phyloP scores from a whole-genome alignment of 1,139 yeast genomes.

The Pichia sp. region DNA sequence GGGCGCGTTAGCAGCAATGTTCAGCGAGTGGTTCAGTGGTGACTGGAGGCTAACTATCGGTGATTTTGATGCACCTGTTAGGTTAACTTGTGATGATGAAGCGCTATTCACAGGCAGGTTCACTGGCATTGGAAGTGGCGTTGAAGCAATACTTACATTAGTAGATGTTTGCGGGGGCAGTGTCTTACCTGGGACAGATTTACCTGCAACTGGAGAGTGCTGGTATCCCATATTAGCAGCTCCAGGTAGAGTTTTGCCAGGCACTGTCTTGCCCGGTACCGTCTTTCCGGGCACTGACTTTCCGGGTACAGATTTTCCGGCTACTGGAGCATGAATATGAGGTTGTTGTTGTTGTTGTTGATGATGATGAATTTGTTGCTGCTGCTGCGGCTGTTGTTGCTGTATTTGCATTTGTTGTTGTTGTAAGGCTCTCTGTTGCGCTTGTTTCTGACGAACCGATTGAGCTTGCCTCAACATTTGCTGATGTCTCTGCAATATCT shows the following conservation, averaged over 20 bases:
- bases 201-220: constrained; percentile 4
- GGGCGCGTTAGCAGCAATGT: constrained; percentile 2
- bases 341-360: constrained; percentile 1
- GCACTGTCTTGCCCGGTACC: constrained; percentile 4
- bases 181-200: constrained; percentile 4
- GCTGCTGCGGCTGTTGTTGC: constrained; percentile 4
- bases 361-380: constrained; percentile 1
- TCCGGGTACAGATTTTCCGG: no score
- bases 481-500: constrained; percentile 26
- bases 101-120: constrained; percentile 1
- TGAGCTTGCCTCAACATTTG: constrained; percentile 25
- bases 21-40: constrained; percentile 1
- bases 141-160: no score
- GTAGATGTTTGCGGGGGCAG: background rate
- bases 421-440: constrained; percentile 14
- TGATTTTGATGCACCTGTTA: no score
- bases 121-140: no score
- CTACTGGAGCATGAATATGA: background rate
- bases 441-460: constrained; percentile 20
- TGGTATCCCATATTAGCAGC: background rate
- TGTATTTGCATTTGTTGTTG: constrained; percentile 10
- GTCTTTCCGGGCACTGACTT: no score
- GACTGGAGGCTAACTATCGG: background rate
- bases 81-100: no score
- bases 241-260: constrained; percentile 5